Evolutionary conservation across 805 yeast genomes (phyloP), one percentile per base, ranked within the genome.

Genomic region (Lipomyces kockii): DNA sequence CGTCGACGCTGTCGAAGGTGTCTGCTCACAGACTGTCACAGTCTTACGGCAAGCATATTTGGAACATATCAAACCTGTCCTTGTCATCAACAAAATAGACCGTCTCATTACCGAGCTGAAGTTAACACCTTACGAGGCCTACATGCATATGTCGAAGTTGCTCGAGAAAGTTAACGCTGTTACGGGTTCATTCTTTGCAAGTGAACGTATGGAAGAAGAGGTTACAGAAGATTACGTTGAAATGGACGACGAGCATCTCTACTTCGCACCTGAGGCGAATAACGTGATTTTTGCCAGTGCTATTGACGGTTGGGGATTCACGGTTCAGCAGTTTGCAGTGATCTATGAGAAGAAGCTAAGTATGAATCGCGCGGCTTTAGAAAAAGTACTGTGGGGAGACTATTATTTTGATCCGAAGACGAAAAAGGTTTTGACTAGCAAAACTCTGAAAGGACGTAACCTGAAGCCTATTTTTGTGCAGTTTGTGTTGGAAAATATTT

Each of bases 1-100:
- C 17, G 97, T 95, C 1, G 99, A 95, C 78, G 98, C 91, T 2
- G 97, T 95, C 1, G 99, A 95, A 80, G 99, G 99, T 32, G 98
- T 95, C 0, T 93, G 98, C 75, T 93, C 98, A 0, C 99, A 95
- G 77, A 95, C 99, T 0, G 90, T 95, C 11, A 93, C 95, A 20
- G 99, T 95, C 1, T 81, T 94, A 69, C 85, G 98, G 75, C 98
- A 95, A 78, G 91, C 97, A 61, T 95, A 98, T 98, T 86, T 89
- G 3, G 99, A 95, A 76, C 89, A 91, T 72, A 80, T 95, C 73
- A 90, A 89, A 75, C 97, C 98, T 1, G 80, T 95, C 20, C 82
- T 95, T 64, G 97, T 95, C 20, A 79, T 95, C 73, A 95, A 95
- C 79, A 95, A 95, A 78, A 87, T 95, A 65, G 99, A 95, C 78